Base-by-base conservation (phyloP, 1,139 yeast genomes). In the Debaryomyces robertsiae region DNA sequence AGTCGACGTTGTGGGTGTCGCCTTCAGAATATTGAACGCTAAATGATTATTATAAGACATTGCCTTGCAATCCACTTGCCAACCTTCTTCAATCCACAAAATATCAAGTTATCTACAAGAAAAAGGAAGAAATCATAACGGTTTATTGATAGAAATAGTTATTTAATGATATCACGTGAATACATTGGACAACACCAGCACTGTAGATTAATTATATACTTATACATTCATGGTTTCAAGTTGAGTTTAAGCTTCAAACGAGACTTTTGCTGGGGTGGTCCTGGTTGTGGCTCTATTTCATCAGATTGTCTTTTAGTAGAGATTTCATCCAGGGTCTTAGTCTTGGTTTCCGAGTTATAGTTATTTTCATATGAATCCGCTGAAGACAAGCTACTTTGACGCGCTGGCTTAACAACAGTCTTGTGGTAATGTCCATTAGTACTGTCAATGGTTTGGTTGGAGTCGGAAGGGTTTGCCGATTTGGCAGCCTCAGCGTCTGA, bases 1-100 rank as follows among this genome's bases (percentile, higher is more conserved):
- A 10, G 75, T 69, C 18, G 75, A 69, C 2, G 77, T 72, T 2
- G 77, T 72, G n/a, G 77, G 67, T 2, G 67, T 59, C 6, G 77
- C 54, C 50, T 72, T 72, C 35, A 70, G 55, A 14, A 69, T 58
- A 44, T 58, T 69, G 48, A 70, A 71, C n/a, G 64, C 61, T 38
- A 68, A 56, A 38, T 60, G 66, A 42, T 57, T 65, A 45, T 60
- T 65, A 49, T 59, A 64, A 15, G 70, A 54, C 71, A 65, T 66
- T 23, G 31, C 7, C 6, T 25, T n/a, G 6, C 28, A 6, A 25
- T 25, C 4, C 10, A 6, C 9, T 25, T 19, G 22, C 7, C 22
- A 6, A 19, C 5, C 22, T 19, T 7, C 22, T 19, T 19, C 22
- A 19, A 19, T 6, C 7, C 22, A 19, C 7, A 6, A 19, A 19